These are phyloP conservation scores for Oryza officinalis DNA, from an alignment of 176 grass and related monocot species.

Conservation along the genomic window DNA sequence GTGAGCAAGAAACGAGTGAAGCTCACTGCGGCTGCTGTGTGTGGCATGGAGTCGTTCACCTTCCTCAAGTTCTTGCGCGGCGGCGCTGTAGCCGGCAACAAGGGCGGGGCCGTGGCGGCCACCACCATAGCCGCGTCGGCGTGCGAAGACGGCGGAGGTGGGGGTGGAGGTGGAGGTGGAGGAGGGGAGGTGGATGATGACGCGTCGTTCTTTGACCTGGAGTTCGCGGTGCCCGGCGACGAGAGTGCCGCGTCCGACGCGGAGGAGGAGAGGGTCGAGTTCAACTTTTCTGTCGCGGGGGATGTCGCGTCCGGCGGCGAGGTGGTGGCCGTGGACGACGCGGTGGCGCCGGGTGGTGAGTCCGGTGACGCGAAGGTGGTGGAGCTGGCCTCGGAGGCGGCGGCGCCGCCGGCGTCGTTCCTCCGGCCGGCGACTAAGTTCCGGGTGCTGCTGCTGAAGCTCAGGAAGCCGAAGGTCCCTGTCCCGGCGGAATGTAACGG, in stretches of 20 bases:
- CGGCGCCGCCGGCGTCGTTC: slow-evolving; percentile 27
- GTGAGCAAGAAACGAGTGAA: not conserved
- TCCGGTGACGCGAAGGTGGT: slow-evolving; percentile 12
- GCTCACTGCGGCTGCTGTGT: not conserved
- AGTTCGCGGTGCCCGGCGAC: slow-evolving; percentile 79
- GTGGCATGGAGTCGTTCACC: slow-evolving; percentile 79
- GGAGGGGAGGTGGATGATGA: slow-evolving; percentile 61
- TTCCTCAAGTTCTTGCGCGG: slow-evolving; percentile 89
- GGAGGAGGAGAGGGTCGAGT: slow-evolving; percentile 49
- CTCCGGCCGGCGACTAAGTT: slow-evolving; percentile 76
- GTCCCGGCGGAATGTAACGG: not conserved
- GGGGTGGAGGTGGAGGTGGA: slow-evolving; percentile 17
- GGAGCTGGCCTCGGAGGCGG: not conserved
- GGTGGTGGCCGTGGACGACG: slow-evolving; percentile 12
- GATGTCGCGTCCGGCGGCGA: slow-evolving; percentile 27
- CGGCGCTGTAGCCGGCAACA: slow-evolving; percentile 33
- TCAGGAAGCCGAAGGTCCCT: slow-evolving; percentile 49
- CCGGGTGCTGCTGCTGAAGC: slow-evolving; percentile 73
- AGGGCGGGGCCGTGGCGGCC: slow-evolving; percentile 7
- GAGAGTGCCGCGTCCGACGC: slow-evolving; percentile 43
- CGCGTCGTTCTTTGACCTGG: slow-evolving; percentile 94
- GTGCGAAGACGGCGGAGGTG: slow-evolving; percentile 43
- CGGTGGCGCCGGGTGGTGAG: not conserved
- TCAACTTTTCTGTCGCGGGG: slow-evolving; percentile 49
- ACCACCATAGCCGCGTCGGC: slow-evolving; percentile 42